Evolutionary conservation across 2,329 filamentous ascomycete species (phyloP).

Genomic region (Hymenotorrendiella dingleyae): DNA sequence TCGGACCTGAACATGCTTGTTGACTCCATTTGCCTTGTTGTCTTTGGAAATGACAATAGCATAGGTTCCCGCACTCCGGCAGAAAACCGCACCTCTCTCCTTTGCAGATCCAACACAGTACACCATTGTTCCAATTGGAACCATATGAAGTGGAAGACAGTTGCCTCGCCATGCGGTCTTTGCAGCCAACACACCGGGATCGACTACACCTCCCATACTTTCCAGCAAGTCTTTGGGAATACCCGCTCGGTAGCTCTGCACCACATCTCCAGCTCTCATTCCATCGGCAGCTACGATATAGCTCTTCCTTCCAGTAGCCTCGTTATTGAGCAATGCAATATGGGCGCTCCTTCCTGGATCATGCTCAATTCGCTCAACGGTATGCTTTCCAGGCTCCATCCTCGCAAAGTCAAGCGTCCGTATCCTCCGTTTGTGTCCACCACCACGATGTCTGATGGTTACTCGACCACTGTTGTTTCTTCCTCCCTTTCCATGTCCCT

Average conservation of each 20-base stretch:
- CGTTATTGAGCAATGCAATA: constrained; percentile 76
- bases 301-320: constrained; percentile 67
- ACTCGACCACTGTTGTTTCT: constrained; percentile 82
- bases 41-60: constrained; percentile 87
- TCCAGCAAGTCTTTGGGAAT: constrained; percentile 82
- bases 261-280: constrained; percentile 81
- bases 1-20: constrained; percentile 75
- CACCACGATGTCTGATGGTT: constrained; percentile 86
- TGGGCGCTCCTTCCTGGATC: constrained; percentile 91
- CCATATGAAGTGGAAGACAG: constrained; percentile 91
- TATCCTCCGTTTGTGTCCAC: constrained; percentile 87
- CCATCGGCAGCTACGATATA: constrained; percentile 97
- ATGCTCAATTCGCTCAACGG: constrained; percentile 92
- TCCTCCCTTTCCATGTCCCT: constrained; percentile 87
- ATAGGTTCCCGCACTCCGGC: constrained; percentile 88
- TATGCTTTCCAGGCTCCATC: constrained; percentile 70
- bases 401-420: constrained; percentile 86
- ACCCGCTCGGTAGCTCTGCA: constrained; percentile 86
- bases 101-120: constrained; percentile 80
- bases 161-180: constrained; percentile 94
- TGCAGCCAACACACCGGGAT: constrained; percentile 92
- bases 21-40: constrained; percentile 61
- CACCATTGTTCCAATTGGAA: constrained; percentile 87
- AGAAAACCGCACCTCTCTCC: constrained; percentile 78
- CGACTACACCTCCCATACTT: constrained; percentile 86